Evolutionary conservation across 1,284 basidiomycete genomes (phyloP), one percentile per base, ranked within the genome.

Genomic region (Trametes versicolor): DNA sequence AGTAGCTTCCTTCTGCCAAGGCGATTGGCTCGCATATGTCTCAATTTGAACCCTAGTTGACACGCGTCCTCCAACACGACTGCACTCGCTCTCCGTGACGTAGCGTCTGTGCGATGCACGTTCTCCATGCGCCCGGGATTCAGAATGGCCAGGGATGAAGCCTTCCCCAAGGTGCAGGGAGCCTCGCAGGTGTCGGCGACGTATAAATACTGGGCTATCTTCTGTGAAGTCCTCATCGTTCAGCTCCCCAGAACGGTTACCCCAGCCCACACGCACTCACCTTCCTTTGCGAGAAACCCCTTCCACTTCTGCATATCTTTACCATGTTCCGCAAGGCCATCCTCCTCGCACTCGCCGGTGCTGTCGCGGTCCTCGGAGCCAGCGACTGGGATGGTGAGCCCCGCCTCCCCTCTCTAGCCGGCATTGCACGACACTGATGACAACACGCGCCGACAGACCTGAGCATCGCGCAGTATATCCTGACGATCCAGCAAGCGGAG

Each of bases 401-500:
- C 21, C 37, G 13, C 29, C 29, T 43, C 17, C 19, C 34, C 47
- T 50, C 15, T 19, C 7, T 7, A 8, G 19, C 17, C 17, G 7
- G 37, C n/a, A 17, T 23, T 23, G 1, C 25, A 23, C 1, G 17
- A 4, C 48, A 2, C 29, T 7, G n/a, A 51, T 19, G 29, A 36
- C 48, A 32, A 55, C n/a, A 34, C 21, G 21, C 27, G 15, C n/a
- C 2, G 12, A 17, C 60, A 80, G 79, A 79, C 60, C 68, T 65
- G n/a, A 60, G 72, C 67, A 79, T 85, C 64, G 77, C 86, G 59
- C 81, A 85, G 73, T 87, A 83, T 57, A 85, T 86, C n/a, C 78
- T 88, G 52, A 85, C 82, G 41, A 81, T 89, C 47, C 87, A 90
- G 77, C 83, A 89, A 74, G 80, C 90, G 65, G 87, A 81, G 67